A percentile compares a stretch with the other conserved stretches of the same genome.
phyloP scores from a whole-genome alignment of 2,329 filamentous ascomycete genomes.

The Reticulascus tulasneorum region DNA sequence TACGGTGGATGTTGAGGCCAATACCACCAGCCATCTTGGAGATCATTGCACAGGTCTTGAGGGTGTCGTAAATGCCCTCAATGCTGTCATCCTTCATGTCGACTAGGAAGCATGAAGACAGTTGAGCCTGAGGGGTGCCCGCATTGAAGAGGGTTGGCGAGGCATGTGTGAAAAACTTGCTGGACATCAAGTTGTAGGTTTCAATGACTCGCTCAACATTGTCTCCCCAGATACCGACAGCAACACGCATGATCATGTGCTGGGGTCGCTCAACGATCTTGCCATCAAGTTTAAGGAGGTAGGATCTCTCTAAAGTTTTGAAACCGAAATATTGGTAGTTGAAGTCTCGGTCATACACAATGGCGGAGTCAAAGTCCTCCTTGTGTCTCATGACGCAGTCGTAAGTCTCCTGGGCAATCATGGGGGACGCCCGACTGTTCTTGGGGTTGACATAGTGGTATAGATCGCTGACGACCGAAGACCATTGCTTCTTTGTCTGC shows the following conservation, averaged over 20 bases:
- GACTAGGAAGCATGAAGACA: conserved; percentile 97
- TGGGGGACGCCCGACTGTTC: conserved; percentile 77
- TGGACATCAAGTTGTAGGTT: conserved; percentile 99
- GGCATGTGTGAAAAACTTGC: conserved; percentile 97
- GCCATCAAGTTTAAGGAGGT: conserved; percentile 89
- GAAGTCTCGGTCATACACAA: conserved; percentile 98
- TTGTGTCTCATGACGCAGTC: conserved; percentile 93
- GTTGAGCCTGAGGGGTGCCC: conserved; percentile 87
- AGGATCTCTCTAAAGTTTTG: conserved; percentile 97
- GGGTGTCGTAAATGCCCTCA: conserved; percentile 96
- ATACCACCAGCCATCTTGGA: conserved; percentile 99
- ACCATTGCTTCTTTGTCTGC: conserved; percentile 99
- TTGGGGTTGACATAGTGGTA: conserved; percentile 96
- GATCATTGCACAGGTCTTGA: conserved; percentile 99
- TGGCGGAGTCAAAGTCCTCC: conserved; percentile 96
- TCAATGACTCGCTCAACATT: conserved; percentile 92
- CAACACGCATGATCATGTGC: conserved; percentile 99
- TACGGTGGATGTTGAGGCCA: conserved; percentile 92
- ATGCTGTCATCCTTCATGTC: conserved; percentile 99
- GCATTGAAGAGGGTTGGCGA: conserved; percentile 98
- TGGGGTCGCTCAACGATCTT: conserved; percentile 97
- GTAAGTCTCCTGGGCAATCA: conserved; percentile 91
- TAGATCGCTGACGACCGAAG: conserved; percentile 87
- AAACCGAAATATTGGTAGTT: conserved; percentile 99
- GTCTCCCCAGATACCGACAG: conserved; percentile 94